Conservation (phyloP, 2,329 filamentous ascomycete genomes). For the Alternaria ethzedia region DNA sequence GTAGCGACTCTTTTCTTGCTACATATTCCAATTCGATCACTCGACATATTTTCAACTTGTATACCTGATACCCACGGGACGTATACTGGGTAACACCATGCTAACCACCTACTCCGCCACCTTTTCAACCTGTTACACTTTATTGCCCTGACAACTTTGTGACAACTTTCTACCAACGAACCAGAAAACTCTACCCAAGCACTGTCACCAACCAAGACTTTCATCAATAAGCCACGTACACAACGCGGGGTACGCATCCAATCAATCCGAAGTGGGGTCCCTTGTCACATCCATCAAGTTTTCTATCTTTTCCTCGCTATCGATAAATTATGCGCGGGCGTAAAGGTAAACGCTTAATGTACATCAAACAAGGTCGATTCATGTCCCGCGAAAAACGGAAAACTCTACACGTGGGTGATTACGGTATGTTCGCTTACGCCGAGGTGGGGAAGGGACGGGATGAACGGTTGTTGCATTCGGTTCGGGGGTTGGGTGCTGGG, state of each 20-base stretch:
- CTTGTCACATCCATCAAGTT: neutral
- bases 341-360: neutral
- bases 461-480: neutral
- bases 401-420: neutral
- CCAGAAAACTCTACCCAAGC: neutral
- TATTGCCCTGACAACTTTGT: neutral
- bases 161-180: neutral
- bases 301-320: neutral
- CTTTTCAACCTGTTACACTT: neutral
- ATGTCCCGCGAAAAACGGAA: neutral
- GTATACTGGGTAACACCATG: neutral
- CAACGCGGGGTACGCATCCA: neutral
- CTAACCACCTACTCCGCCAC: neutral
- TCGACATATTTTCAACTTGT: neutral
- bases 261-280: neutral
- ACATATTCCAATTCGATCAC: neutral
- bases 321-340: neutral
- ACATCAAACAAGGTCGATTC: conserved; percentile 1
- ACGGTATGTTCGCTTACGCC: neutral
- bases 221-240: neutral
- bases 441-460: neutral
- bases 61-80: neutral
- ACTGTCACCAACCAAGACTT: no score
- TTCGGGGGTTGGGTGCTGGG: neutral
- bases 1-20: neutral